phyloP scores from a whole-genome alignment of 306 rosid species.

The Argentina anserina region DNA sequence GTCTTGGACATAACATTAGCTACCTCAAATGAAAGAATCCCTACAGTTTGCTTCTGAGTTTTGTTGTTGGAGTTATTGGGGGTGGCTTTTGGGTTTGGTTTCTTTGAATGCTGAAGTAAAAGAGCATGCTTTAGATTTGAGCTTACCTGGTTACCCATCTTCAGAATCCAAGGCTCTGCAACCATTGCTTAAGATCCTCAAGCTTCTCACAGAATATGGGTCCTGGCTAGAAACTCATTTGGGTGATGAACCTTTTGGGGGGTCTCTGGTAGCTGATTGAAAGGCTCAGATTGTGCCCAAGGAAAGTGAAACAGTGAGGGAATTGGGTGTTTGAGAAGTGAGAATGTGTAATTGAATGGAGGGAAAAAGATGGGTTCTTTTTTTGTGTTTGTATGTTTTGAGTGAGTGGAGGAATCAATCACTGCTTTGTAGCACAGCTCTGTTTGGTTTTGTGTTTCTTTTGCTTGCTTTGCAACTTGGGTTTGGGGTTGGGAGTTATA shows the following conservation, averaged over 20 bases:
- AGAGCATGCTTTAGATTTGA: constrained; percentile 80
- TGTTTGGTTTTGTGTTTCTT: background rate
- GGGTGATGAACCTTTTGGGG: background rate
- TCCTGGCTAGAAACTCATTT: constrained; percentile 4
- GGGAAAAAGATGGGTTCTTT: background rate
- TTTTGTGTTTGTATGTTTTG: background rate
- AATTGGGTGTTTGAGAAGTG: background rate
- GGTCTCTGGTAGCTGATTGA: background rate
- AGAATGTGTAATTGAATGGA: constrained; percentile 24
- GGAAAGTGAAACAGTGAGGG: constrained; percentile 1
- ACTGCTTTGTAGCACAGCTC: constrained; percentile 10
- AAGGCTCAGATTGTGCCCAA: background rate
- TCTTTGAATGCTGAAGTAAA: constrained; percentile 56
- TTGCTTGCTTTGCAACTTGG: background rate
- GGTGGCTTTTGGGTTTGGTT: constrained; percentile 37
- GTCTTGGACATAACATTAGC: constrained; percentile 88
- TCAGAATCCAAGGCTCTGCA: constrained; percentile 92
- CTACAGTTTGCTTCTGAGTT: constrained; percentile 45
- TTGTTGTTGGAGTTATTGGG: constrained; percentile 23
- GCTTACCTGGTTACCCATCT: constrained; percentile 93
- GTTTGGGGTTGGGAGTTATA: background rate
- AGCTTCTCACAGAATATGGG: background rate
- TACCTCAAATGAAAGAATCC: constrained; percentile 93
- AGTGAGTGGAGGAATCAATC: constrained; percentile 10
- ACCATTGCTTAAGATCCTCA: constrained; percentile 56